Base-by-base conservation (phyloP, 2,329 filamentous ascomycete species). In the Microsporum canis region DNA sequence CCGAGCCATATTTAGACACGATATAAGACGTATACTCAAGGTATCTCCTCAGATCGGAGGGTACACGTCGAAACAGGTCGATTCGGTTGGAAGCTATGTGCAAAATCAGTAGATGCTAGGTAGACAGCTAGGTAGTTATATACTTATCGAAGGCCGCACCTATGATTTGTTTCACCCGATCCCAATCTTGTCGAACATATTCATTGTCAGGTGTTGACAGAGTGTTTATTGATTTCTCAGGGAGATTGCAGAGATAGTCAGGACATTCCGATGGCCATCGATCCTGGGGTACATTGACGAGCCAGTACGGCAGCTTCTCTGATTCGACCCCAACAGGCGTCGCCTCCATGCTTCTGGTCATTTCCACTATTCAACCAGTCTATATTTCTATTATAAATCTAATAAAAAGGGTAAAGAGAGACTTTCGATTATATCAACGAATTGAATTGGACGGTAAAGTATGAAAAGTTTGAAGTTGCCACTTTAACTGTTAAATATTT, bases 191-290 rank as follows among this genome's bases (percentile, higher is more conserved):
- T 57, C 80, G 72, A 58, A 71, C 73, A 73, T 88, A 94, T 8
- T 83, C 74, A 10, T 78, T 72, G 71, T 96, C 88, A 0, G 81
- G 86, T 2, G 85, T 91, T 63, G 80, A 78, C 65, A 96, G 80
- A 68, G 91, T 88, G 47, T 72, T 70, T 12, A 79, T 77, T 71
- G 95, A 88, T 74, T 94, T 95, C 51, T 78, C 76, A 57, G 78
- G 80, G 60, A 87, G 76, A 65, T 82, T 78, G 58, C 70, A 73
- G 41, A 96, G 82, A 70, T 84, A 94, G 4, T 81, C 79, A 0
- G 91, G 91, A 69, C 91, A 95, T 59, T 84, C 78, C 1, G 73
- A 67, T 0, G 85, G 84, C 71, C 86, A 83, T 64, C 86, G 75
- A 31, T 78, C 71, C 39, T 77, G 74, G 0, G 88, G 84, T 14